Percentiles rank a stretch among this genome's conserved stretches.
phyloP scores from a whole-genome alignment of 2,329 filamentous ascomycete species.

The Fusarium oxysporum region DNA sequence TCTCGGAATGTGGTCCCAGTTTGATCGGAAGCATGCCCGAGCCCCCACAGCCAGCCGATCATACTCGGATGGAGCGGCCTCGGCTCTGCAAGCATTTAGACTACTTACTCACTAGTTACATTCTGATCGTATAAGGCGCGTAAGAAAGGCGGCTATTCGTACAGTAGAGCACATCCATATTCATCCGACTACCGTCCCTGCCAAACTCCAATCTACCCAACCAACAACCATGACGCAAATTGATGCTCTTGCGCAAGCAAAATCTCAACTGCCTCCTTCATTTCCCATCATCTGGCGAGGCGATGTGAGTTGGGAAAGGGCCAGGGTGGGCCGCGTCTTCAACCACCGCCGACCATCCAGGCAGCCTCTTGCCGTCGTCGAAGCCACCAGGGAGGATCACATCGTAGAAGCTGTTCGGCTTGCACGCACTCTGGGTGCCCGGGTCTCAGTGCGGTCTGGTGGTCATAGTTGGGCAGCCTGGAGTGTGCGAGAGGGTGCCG shows the following conservation, averaged over 20 bases:
- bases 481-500: not conserved
- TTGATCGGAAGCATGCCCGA: not conserved
- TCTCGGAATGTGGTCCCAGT: not conserved
- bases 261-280: not conserved
- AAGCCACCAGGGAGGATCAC: not conserved
- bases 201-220: not conserved
- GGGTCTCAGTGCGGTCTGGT: not conserved
- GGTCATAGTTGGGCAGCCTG: not conserved
- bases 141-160: accelerated
- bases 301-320: not conserved
- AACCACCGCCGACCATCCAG: not conserved
- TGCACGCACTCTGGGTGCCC: not conserved
- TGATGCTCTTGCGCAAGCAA: not conserved
- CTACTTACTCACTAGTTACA: not conserved
- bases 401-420: not conserved
- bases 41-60: not conserved
- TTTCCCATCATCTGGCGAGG: not conserved
- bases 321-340: not conserved
- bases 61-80: not conserved
- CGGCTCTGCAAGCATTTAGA: not conserved
- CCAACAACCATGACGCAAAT: not conserved
- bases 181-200: accelerated
- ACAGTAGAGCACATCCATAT: no score
- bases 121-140: not conserved
- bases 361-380: not conserved